A percentile compares a stretch with the other conserved stretches of the same genome.
Evolutionary conservation across 2,329 filamentous ascomycete genomes (phyloP).

Genomic region (Pseudogymnoascus verrucosus): DNA sequence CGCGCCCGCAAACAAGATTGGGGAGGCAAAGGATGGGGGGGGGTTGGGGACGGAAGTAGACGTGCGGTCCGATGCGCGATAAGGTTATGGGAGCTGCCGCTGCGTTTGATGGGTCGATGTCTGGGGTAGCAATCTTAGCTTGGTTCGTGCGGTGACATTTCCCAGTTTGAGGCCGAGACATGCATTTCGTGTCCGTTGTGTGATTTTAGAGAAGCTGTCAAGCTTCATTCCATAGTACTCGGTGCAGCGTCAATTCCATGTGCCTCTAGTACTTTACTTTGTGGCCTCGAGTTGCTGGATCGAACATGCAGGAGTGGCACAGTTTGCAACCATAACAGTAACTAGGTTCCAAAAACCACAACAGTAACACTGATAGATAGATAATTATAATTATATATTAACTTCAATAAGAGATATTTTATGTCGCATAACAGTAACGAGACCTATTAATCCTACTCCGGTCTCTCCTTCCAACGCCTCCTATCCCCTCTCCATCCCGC

Average conservation of each 20-base stretch:
- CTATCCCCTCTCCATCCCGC: not conserved
- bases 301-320: not conserved
- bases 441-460: not conserved
- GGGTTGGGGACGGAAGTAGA: not conserved
- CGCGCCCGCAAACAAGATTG: not conserved
- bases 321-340: not conserved
- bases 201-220: not conserved
- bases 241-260: not conserved
- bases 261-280: not conserved
- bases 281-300: not conserved
- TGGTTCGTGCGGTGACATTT: not conserved
- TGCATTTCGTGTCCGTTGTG: not conserved
- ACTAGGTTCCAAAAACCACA: not conserved
- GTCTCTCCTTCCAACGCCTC: not conserved
- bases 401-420: not conserved
- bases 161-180: not conserved
- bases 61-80: not conserved
- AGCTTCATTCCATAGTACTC: not conserved
- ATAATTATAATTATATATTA: not conserved
- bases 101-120: not conserved
- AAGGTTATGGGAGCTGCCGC: not conserved
- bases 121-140: not conserved
- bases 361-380: not conserved
- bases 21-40: not conserved
- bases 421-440: not conserved